A percentile compares a stretch with the other conserved stretches of the same genome.
These are phyloP conservation scores for Rhizophora mangle DNA, from an alignment of 345 rosid genomes.

Conservation along the genomic window DNA sequence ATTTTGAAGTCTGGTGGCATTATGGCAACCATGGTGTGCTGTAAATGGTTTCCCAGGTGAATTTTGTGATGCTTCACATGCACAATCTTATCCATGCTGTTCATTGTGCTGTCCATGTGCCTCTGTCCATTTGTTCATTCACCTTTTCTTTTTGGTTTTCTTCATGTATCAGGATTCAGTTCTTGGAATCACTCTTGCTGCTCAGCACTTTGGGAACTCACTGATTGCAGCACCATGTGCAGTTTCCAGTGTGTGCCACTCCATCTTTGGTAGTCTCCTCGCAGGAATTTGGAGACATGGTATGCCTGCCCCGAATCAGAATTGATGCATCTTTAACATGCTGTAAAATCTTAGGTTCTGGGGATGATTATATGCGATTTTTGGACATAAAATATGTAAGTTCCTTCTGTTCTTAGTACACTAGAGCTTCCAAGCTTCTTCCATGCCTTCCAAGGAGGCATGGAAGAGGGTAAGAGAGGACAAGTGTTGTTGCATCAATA, in stretches of 20 bases:
- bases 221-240: slow-evolving; percentile 83
- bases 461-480: no score
- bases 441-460: no score
- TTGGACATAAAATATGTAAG: not conserved
- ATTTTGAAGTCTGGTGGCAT: not conserved
- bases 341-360: not conserved
- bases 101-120: not conserved
- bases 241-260: slow-evolving; percentile 84
- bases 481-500: no score
- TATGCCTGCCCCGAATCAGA: slow-evolving; percentile 33
- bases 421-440: no score
- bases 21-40: not conserved
- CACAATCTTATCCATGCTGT: not conserved
- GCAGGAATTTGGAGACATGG: slow-evolving; percentile 83
- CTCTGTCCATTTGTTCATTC: not conserved
- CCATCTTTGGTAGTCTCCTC: slow-evolving; percentile 63
- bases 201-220: slow-evolving; percentile 85
- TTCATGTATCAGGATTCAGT: slow-evolving; percentile 65
- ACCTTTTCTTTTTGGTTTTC: not conserved
- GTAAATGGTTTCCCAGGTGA: not conserved
- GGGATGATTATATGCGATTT: not conserved
- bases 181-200: slow-evolving; percentile 83
- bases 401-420: not conserved
- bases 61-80: not conserved
- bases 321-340: slow-evolving; percentile 21